Evolutionary conservation across 345 rosid genomes (phyloP), one percentile per base, ranked within the genome.

Genomic region (Hypericum perforatum): DNA sequence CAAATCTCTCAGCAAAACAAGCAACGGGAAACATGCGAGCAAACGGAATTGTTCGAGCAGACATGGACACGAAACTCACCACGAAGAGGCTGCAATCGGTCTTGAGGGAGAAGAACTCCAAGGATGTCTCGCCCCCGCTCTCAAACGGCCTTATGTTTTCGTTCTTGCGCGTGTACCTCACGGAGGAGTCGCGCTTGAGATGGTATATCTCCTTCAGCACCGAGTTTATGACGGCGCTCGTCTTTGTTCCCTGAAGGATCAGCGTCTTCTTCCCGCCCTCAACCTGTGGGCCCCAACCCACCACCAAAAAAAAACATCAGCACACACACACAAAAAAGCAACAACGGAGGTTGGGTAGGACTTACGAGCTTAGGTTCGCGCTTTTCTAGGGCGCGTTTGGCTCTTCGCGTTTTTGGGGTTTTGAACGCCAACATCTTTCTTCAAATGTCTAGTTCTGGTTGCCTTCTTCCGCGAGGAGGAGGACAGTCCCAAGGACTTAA

Each of bases 231-330:
- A 83, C 78, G 58, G 66, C 73, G 61, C 95, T 83, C 29, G 94
- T 78, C 72, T 85, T 88, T 22, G 92, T 82, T n/a, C 96, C 97
- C 62, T 85, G 90, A 46, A 92, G 89, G 53, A 92, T 70, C 74
- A 92, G 78, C 0, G 97, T 85, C 81, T 88, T 92, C 86, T 76
- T 92, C 76, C 94, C 95, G 6, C 76, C 82, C 59, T 92, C 98
- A 41, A 92, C 82, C 98, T 92, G 61, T 10, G 5, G 16, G 11
- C 6, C 10, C 6, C 9, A 12, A 3, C 45, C 45, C 1, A 8
- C 41, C 3, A 4, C 11, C 32, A 36, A 7, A 4, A n/a, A 67
- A 52, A 60, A 67, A 54, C 38, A 52, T 47, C 39, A 38, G 50
- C 43, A 42, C 39, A 41, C 7, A 5, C n/a, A n/a, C n/a, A 29